Evolutionary conservation across 148 eudicot species (phyloP), one percentile per base, ranked within the genome.

Genomic region (Amaranthus cruentus): DNA sequence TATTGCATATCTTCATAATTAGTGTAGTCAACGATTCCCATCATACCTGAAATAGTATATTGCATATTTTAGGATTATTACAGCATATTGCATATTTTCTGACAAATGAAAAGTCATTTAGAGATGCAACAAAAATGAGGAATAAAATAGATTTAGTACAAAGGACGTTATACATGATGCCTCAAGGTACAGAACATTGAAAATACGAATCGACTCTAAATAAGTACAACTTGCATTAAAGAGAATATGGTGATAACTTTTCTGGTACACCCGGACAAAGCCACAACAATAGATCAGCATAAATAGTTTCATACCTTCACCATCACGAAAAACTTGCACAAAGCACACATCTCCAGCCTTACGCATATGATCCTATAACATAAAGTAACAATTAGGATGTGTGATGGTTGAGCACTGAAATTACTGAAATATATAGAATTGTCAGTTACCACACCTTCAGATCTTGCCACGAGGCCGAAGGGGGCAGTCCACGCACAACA

Each of bases 301-400:
- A 6, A 63, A 51, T 62, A n/a, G 10, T n/a, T 62, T 6, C 76
- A 62, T 81, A 84, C 87, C 84, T 58, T 76, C 80, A 59, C 87
- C 79, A 76, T 81, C 84, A 49, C 82, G 84, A 57, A 75, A 84
- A 69, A 84, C 87, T 64, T 84, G 80, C 2, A 80, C 76, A 81
- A 81, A 84, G 74, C 84, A 84, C 43, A 84, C 87, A 75, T 84
- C 87, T 47, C 87, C 87, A 73, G 87, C 87, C 71, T 81, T 78
- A 8, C 87, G 87, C 84, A 84, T 84, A 75, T 84, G 82, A 70
- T 84, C 87, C 87, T 84, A 74, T 60, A 55, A 21, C 57, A 62
- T 18, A 15, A 61, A 48, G 21, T 43, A 63, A 21, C 50, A 70
- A 13, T 52, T 38, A 65, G 64, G 64, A 66, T 44, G 5, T 56